Percentiles rank a stretch among this genome's conserved stretches.
Evolutionary conservation across 2,329 filamentous ascomycete genomes (phyloP).

Genomic region (Zymoseptoria brevis): DNA sequence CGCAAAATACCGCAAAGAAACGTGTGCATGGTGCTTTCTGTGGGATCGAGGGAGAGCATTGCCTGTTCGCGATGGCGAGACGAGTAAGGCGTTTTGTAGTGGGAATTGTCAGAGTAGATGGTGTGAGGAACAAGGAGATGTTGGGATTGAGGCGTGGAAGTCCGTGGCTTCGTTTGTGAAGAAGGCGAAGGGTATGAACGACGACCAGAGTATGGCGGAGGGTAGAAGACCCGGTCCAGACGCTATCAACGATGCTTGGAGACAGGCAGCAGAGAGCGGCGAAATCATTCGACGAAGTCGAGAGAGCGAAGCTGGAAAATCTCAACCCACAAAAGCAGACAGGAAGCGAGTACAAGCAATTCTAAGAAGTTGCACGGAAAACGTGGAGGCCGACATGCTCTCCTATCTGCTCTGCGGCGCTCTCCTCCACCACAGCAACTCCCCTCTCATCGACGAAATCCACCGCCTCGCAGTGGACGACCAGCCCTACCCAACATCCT

Average conservation of each 20-base stretch:
- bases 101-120: slow-evolving; percentile 31
- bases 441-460: slow-evolving; percentile 27
- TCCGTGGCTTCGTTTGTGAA: slow-evolving; percentile 20
- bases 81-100: slow-evolving; percentile 39
- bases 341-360: slow-evolving; percentile 8
- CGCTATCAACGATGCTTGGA: slow-evolving; percentile 20
- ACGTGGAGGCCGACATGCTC: slow-evolving; percentile 32
- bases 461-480: slow-evolving; percentile 34
- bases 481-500: slow-evolving; percentile 34
- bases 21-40: slow-evolving; percentile 41
- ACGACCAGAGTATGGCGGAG: slow-evolving; percentile 6
- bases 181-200: slow-evolving; percentile 10
- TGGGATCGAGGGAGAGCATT: slow-evolving; percentile 39
- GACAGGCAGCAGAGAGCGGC: slow-evolving; percentile 12
- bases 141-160: slow-evolving; percentile 26
- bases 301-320: not conserved
- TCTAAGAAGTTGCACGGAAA: slow-evolving; percentile 6
- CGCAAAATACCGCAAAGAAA: slow-evolving; percentile 41
- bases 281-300: slow-evolving; percentile 6
- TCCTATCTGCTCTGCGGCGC: slow-evolving; percentile 36
- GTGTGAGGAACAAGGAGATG: slow-evolving; percentile 22
- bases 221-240: slow-evolving; percentile 8
- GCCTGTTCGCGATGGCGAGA: slow-evolving; percentile 29
- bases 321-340: slow-evolving; percentile 5
- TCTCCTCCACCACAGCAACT: slow-evolving; percentile 26